phyloP scores from a whole-genome alignment of 495 filamentous ascomycete species.

The Podospora didyma region DNA sequence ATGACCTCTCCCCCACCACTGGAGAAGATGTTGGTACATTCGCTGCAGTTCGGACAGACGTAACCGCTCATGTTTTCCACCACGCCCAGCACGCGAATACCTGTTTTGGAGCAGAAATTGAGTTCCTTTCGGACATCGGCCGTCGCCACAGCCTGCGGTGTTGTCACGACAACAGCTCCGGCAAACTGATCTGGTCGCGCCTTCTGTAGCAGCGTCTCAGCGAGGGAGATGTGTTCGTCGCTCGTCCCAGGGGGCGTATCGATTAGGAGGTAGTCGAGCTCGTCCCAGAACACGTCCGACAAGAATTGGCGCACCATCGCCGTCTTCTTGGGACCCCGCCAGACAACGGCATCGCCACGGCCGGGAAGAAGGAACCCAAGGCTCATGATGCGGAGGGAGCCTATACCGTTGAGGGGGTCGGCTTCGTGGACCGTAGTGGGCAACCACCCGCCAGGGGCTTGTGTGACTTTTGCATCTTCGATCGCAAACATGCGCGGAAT shows the following conservation, averaged over 20 bases:
- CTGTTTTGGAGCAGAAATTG: conserved; percentile 89
- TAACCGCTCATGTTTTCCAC: conserved; percentile 98
- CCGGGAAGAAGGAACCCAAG: conserved; percentile 84
- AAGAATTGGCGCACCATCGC: conserved; percentile 98
- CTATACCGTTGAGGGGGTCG: conserved; percentile 43
- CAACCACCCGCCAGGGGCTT: conserved; percentile 84
- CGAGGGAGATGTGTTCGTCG: conserved; percentile 94
- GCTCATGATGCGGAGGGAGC: conserved; percentile 83
- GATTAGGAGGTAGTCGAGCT: conserved; percentile 83
- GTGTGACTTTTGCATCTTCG: conserved; percentile 83
- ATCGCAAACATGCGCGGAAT: conserved; percentile 92
- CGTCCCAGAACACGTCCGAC: conserved; percentile 85
- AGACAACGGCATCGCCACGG: conserved; percentile 87
- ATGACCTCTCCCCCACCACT: conserved; percentile 87
- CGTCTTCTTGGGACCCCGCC: conserved; percentile 97
- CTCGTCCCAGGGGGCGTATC: conserved; percentile 96
- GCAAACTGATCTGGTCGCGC: conserved; percentile 58
- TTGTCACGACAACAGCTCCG: conserved; percentile 92
- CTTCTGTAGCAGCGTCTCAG: conserved; percentile 70
- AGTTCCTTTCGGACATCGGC: conserved; percentile 94
- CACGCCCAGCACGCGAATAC: conserved; percentile 77
- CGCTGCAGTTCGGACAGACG: conserved; percentile 90
- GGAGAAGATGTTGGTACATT: conserved; percentile 88
- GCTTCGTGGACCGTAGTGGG: conserved; percentile 75
- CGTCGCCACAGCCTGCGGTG: conserved; percentile 89